Percentiles rank a stretch among this genome's conserved stretches.
Evolutionary conservation across 1,284 basidiomycete genomes (phyloP).

Genomic region (Naganishia albida): DNA sequence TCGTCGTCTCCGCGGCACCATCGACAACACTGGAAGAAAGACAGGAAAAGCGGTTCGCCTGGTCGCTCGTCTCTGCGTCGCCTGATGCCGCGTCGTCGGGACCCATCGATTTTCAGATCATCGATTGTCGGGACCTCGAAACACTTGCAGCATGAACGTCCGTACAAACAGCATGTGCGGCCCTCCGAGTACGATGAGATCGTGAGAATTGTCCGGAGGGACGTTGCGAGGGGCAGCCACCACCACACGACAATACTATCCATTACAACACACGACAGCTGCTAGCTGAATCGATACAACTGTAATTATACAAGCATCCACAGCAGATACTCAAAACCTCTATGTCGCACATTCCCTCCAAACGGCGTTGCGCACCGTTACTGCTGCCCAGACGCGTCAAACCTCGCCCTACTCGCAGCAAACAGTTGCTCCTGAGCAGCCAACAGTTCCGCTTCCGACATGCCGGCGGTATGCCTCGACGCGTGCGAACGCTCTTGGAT

Average conservation of each 20-base stretch:
- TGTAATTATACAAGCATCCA: neutral
- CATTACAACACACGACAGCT: neutral
- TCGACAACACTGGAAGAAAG: neutral
- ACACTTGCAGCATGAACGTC: neutral
- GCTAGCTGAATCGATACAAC: conserved; percentile 11
- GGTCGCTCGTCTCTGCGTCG: conserved; percentile 4
- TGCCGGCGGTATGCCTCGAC: conserved; percentile 56
- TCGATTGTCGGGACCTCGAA: neutral
- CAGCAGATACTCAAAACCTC: neutral
- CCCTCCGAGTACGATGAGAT: no score
- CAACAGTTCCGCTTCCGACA: conserved; percentile 86
- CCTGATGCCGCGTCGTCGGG: neutral
- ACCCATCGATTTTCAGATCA: neutral
- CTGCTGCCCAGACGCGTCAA: conserved; percentile 52
- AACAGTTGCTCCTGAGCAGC: conserved; percentile 88
- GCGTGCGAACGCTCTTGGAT: conserved; percentile 32
- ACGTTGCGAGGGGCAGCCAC: neutral
- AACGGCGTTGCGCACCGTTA: neutral
- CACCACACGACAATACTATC: neutral
- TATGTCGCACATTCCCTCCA: neutral
- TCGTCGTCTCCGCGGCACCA: neutral
- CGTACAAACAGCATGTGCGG: no score
- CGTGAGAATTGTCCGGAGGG: no score
- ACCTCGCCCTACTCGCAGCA: conserved; percentile 70
- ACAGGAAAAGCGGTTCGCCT: conserved; percentile 8